phyloP scores from a whole-genome alignment of 441 rosid genomes.

The Theobroma grandiflorum region DNA sequence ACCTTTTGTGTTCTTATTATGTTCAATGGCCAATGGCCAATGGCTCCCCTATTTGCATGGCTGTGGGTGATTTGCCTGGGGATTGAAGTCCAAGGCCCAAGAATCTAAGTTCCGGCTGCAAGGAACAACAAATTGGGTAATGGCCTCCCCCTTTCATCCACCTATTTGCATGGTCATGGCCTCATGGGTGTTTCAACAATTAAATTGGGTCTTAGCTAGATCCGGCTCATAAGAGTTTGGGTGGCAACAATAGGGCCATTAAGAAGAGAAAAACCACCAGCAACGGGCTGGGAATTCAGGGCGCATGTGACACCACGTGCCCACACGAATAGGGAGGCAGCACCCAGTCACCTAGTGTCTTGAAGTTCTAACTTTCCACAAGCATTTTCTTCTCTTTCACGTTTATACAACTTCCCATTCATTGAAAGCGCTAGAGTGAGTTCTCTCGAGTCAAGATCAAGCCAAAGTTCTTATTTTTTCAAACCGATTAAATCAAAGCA shows the following conservation, averaged over 20 bases:
- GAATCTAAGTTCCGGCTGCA: background rate
- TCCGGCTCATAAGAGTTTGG: background rate
- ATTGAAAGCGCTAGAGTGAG: background rate
- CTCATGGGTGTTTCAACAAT: background rate
- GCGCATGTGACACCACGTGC: conserved; percentile 22
- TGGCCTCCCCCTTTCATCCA: background rate
- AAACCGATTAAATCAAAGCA: background rate
- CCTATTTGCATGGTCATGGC: background rate
- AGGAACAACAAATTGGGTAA: background rate
- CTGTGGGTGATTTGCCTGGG: background rate
- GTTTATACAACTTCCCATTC: background rate
- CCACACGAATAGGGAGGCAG: conserved; percentile 14
- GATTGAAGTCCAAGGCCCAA: background rate
- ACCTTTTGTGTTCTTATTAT: too few relatives aligned
- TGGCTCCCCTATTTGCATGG: background rate
- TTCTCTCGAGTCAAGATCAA: conserved; percentile 2
- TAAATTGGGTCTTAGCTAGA: background rate
- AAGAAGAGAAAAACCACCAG: background rate
- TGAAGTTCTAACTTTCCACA: background rate
- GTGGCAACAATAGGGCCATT: background rate
- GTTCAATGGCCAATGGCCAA: background rate
- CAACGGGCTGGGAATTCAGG: background rate
- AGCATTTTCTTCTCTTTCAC: conserved; percentile 1
- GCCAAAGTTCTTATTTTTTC: background rate
- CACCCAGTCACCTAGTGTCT: background rate